Percentiles rank a stretch among this genome's conserved stretches.
These are phyloP conservation scores for Chytridiales sp. DNA, from an alignment of 371 early-diverging fungal species.

Conservation along the genomic window DNA sequence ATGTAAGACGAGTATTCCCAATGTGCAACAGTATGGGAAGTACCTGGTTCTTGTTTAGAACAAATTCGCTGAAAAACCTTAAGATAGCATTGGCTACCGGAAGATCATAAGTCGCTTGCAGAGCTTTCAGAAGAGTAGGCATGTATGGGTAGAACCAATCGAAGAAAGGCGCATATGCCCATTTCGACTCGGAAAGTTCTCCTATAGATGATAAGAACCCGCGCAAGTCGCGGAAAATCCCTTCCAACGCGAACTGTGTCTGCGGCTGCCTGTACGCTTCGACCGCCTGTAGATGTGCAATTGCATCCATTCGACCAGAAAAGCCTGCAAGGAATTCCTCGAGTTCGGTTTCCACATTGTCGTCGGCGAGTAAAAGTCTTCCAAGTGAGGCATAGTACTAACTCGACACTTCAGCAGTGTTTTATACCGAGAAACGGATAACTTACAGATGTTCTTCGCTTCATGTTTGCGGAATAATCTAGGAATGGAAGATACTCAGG, in stretches of 20 bases:
- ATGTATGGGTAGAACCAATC: slow-evolving; percentile 78
- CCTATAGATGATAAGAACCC: slow-evolving; percentile 70
- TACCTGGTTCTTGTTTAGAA: slow-evolving; percentile 66
- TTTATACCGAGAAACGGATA: neutral
- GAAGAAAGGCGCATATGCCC: slow-evolving; percentile 70
- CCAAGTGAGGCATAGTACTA: slow-evolving; percentile 76
- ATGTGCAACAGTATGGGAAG: neutral
- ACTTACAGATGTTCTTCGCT: slow-evolving; percentile 51
- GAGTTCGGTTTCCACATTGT: slow-evolving; percentile 61
- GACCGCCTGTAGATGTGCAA: slow-evolving; percentile 52
- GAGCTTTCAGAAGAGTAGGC: slow-evolving; percentile 59
- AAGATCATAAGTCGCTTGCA: slow-evolving; percentile 70
- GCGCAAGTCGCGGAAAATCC: slow-evolving; percentile 76
- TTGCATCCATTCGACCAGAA: slow-evolving; percentile 51
- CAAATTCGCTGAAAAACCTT: slow-evolving; percentile 77
- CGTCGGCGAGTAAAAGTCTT: slow-evolving; percentile 74
- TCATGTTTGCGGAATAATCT: slow-evolving; percentile 53
- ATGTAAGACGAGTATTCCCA: neutral
- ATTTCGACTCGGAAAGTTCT: slow-evolving; percentile 55
- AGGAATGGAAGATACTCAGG: slow-evolving; percentile 69
- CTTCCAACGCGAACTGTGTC: slow-evolving; percentile 41
- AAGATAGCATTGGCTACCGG: slow-evolving; percentile 66
- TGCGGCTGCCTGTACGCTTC: slow-evolving; percentile 40
- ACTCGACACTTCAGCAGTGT: neutral
- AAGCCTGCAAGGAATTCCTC: slow-evolving; percentile 73